Percentiles rank a stretch among this genome's conserved stretches.
These are phyloP conservation scores for Podila verticillata DNA, from an alignment of 192 early-diverging fungal species.

Conservation along the genomic window DNA sequence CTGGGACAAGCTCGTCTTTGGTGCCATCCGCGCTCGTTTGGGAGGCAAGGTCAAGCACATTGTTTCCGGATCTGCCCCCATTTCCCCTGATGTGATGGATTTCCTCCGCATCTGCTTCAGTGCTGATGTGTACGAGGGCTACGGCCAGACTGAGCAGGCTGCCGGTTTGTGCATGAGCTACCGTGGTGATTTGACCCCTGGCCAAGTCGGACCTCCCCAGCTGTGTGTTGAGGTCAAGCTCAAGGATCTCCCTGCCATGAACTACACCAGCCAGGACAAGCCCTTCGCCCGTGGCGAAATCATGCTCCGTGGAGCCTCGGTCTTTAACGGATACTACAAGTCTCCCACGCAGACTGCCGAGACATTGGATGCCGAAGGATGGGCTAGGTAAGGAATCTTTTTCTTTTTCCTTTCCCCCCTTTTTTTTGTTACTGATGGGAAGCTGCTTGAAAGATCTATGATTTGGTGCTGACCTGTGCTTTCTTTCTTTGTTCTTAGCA, in stretches of 20 bases:
- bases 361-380: constrained; percentile 61
- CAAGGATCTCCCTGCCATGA: constrained; percentile 88
- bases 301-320: constrained; percentile 77
- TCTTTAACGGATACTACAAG: constrained; percentile 88
- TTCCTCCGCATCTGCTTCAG: constrained; percentile 89
- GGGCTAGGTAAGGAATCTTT: constrained; percentile 11
- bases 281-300: constrained; percentile 92
- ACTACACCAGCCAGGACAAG: constrained; percentile 80
- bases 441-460: constrained; percentile 1
- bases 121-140: constrained; percentile 82
- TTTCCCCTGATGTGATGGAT: constrained; percentile 81
- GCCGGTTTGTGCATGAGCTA: constrained; percentile 55
- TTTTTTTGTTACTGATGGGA: neutral
- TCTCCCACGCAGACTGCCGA: constrained; percentile 84
- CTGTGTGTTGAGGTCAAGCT: constrained; percentile 84
- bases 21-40: constrained; percentile 66
- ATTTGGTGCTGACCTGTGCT: neutral
- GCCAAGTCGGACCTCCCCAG: constrained; percentile 79
- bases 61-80: constrained; percentile 86
- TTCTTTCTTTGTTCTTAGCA: constrained; percentile 24
- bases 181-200: constrained; percentile 44
- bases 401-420: no score
- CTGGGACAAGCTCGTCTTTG: constrained; percentile 82
- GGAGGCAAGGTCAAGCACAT: constrained; percentile 85
- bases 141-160: constrained; percentile 87